Evolutionary conservation across 371 early-diverging fungal genomes (phyloP).

Genomic region (Circinella umbellata): DNA sequence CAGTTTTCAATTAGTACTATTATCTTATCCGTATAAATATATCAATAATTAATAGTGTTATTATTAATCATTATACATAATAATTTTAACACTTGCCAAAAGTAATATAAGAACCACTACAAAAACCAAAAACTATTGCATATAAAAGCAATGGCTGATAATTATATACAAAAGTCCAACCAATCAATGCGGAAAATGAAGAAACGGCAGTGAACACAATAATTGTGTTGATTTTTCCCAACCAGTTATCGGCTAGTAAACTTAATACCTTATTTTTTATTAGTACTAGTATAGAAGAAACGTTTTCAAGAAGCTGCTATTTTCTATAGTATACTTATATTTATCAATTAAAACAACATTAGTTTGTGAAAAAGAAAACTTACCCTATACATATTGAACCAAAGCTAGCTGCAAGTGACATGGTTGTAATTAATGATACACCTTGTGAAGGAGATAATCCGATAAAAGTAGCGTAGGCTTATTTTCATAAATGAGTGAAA

Average conservation of each 20-base stretch:
- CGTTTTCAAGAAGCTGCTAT: not conserved
- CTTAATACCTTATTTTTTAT: not conserved
- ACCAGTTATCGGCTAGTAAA: not conserved
- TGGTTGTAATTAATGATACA: not conserved
- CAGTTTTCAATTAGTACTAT: not conserved
- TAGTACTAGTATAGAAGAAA: not conserved
- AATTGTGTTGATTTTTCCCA: not conserved
- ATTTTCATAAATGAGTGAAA: no score
- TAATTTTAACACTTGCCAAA: not conserved
- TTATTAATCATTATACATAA: no score
- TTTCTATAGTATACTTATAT: not conserved
- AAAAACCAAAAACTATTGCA: not conserved
- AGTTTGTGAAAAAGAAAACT: not conserved
- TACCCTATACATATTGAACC: not conserved
- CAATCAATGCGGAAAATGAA: not conserved
- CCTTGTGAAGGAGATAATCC: not conserved
- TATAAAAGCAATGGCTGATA: not conserved
- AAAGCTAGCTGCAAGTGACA: not conserved
- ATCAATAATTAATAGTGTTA: no score
- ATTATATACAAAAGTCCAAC: not conserved
- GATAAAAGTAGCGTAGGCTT: not conserved
- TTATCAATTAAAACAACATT: not conserved
- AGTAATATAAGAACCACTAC: not conserved
- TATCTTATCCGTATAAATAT: not conserved
- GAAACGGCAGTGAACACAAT: not conserved